Evolutionary conservation across 768 basidiomycete genomes (phyloP), one percentile per base, ranked within the genome.

Genomic region (Kwoniella botswanensis): DNA sequence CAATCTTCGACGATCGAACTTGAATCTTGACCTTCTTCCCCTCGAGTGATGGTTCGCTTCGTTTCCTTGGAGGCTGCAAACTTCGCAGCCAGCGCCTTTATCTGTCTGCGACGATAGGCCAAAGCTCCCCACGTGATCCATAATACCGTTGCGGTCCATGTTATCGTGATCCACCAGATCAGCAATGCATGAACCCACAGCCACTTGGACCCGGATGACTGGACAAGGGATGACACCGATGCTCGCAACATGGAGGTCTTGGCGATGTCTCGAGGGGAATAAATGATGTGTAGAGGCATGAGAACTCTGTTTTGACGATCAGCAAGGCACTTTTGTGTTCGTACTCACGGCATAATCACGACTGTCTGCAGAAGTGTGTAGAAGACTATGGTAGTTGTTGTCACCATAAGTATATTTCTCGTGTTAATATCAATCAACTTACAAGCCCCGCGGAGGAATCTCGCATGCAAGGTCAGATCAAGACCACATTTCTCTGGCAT

Each of bases 81-180:
- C 15, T 63, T 56, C 13, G 26, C 60, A 35, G 54, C 57, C 50
- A 80, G 43, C 17, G 64, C 22, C n/a, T 50, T 57, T 17, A 78
- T 62, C 54, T 78, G 72, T 50, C 76, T 62, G 4, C 76, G 64
- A 24, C 82, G 76, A 70, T 83, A 83, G 24, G 73, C 80, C 11
- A 82, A 44, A 3, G 66, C 80, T n/a, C 82, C 82, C 79, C 79
- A 81, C 1, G 77, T 73, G 65, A 83, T 80, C 82, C 82, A 83
- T 17, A 82, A 55, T 1, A 77, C 65, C 2, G 77, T 81, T 0
- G 59, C 56, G 1, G 74, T 62, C 82, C 82, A 83, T 0, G 79
- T 82, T 53, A 80, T 67, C 9, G 75, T 73, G 15, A 83, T 72
- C 79, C 79, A 83, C 77, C 80, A 83, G 17, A 83, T 74, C 63